A percentile compares a stretch with the other conserved stretches of the same genome.
These are phyloP conservation scores for Cynara cardunculus DNA, from an alignment of 129 eudicot species.

Conservation along the genomic window DNA sequence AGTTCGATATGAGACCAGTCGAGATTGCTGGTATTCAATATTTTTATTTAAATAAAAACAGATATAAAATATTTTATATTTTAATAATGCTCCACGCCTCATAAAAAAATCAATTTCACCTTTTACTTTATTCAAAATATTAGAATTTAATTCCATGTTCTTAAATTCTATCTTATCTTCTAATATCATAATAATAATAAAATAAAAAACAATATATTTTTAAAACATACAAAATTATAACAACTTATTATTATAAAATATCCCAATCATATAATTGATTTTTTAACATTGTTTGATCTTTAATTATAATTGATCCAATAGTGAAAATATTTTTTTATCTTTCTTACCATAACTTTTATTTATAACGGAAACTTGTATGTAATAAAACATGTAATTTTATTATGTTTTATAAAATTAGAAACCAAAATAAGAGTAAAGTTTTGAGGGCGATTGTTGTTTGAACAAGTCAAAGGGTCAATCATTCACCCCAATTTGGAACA, in stretches of 20 bases:
- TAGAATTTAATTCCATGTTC: neutral
- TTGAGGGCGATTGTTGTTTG: slow-evolving; percentile 8
- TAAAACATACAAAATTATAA: neutral
- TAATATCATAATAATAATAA: neutral
- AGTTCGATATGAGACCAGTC: too few relatives aligned
- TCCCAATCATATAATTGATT: neutral
- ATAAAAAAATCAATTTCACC: neutral
- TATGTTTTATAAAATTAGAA: neutral
- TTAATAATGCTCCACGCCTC: neutral
- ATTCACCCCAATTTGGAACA: neutral
- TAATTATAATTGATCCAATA: too few relatives aligned
- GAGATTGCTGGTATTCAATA: too few relatives aligned
- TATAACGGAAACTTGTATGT: too few relatives aligned
- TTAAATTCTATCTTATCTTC: neutral
- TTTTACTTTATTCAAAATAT: neutral
- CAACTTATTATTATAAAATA: neutral
- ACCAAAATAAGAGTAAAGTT: neutral
- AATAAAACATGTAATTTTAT: neutral
- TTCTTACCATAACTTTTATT: too few relatives aligned
- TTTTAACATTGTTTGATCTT: too few relatives aligned
- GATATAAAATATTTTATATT: neutral
- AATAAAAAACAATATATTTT: neutral
- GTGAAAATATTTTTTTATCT: too few relatives aligned
- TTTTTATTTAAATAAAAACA: too few relatives aligned
- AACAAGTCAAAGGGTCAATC: neutral